A percentile compares a stretch with the other conserved stretches of the same genome.
phyloP scores from a whole-genome alignment of 805 yeast genomes.

The Torulaspora microellipsoides region DNA sequence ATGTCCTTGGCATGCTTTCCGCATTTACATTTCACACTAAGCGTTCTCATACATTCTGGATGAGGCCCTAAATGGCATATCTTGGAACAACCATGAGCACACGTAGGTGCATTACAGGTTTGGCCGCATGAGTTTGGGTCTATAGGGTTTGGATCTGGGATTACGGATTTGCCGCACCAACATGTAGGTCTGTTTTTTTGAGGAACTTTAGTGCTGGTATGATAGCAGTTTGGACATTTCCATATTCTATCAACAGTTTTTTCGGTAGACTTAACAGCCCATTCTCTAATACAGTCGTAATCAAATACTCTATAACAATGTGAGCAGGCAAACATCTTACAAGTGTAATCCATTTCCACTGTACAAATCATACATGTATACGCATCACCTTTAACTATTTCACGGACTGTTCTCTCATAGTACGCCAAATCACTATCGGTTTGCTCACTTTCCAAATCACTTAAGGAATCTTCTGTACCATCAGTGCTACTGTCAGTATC shows the following conservation, averaged over 20 bases:
- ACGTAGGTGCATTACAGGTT: slow-evolving; percentile 57
- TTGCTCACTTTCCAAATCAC: slow-evolving; percentile 5
- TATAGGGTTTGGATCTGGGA: slow-evolving; percentile 56
- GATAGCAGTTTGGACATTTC: slow-evolving; percentile 76
- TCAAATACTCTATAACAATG: slow-evolving; percentile 82
- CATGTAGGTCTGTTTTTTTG: slow-evolving; percentile 49
- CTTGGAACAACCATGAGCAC: slow-evolving; percentile 71
- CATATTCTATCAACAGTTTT: slow-evolving; percentile 58
- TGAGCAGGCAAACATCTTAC: slow-evolving; percentile 74
- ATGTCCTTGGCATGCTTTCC: slow-evolving; percentile 63
- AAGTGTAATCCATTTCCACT: slow-evolving; percentile 62
- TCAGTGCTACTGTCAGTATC: slow-evolving; percentile 10
- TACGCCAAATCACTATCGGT: slow-evolving; percentile 25
- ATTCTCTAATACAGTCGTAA: slow-evolving; percentile 73
- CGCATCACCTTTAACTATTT: slow-evolving; percentile 45
- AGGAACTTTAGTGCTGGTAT: slow-evolving; percentile 46
- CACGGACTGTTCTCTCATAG: slow-evolving; percentile 32
- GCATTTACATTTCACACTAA: slow-evolving; percentile 65
- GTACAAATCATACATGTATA: slow-evolving; percentile 88
- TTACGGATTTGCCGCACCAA: slow-evolving; percentile 81
- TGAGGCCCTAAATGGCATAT: slow-evolving; percentile 91
- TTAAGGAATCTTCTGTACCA: not conserved
- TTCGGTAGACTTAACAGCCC: slow-evolving; percentile 78
- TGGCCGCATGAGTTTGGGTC: slow-evolving; percentile 89
- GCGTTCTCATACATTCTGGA: slow-evolving; percentile 71